Conservation (phyloP, 371 early-diverging fungal species). For the Blakeslea trispora region DNA sequence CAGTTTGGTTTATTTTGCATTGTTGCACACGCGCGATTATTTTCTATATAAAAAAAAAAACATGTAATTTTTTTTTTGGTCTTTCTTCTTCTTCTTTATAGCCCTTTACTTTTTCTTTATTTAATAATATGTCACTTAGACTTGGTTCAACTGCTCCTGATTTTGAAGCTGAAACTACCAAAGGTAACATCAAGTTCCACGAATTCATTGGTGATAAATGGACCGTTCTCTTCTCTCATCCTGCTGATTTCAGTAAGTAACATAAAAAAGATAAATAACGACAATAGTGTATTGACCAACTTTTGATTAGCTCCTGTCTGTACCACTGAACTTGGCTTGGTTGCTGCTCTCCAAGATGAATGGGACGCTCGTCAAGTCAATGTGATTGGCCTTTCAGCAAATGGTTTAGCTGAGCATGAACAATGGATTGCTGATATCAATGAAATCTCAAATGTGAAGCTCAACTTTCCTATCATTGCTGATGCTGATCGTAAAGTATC, state of each 20-base stretch:
- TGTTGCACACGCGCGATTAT: slow-evolving; percentile 4
- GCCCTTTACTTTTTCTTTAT: slow-evolving; percentile 10
- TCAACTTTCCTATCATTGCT: slow-evolving; percentile 93
- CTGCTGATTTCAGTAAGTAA: slow-evolving; percentile 87
- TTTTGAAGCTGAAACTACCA: slow-evolving; percentile 85
- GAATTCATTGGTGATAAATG: slow-evolving; percentile 83
- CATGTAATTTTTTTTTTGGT: slow-evolving; percentile 5
- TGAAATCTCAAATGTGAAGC: slow-evolving; percentile 73
- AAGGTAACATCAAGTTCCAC: slow-evolving; percentile 90
- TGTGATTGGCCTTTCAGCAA: slow-evolving; percentile 91
- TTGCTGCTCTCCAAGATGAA: slow-evolving; percentile 77
- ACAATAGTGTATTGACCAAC: neutral
- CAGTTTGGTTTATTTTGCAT: slow-evolving; percentile 1
- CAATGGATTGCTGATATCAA: slow-evolving; percentile 93
- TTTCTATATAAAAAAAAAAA: neutral
- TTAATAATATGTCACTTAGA: slow-evolving; percentile 53
- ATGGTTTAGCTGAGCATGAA: slow-evolving; percentile 78
- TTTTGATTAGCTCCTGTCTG: slow-evolving; percentile 81
- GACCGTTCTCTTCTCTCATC: slow-evolving; percentile 95
- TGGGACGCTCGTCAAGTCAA: slow-evolving; percentile 84
- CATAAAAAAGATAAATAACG: no score
- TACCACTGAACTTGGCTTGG: slow-evolving; percentile 93
- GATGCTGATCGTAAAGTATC: slow-evolving; percentile 84
- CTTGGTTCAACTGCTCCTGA: slow-evolving; percentile 70
- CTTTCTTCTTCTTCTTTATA: slow-evolving; percentile 11